These are phyloP conservation scores for Penicillium thymicola DNA, from an alignment of 2,329 filamentous ascomycete genomes.

Conservation along the genomic window DNA sequence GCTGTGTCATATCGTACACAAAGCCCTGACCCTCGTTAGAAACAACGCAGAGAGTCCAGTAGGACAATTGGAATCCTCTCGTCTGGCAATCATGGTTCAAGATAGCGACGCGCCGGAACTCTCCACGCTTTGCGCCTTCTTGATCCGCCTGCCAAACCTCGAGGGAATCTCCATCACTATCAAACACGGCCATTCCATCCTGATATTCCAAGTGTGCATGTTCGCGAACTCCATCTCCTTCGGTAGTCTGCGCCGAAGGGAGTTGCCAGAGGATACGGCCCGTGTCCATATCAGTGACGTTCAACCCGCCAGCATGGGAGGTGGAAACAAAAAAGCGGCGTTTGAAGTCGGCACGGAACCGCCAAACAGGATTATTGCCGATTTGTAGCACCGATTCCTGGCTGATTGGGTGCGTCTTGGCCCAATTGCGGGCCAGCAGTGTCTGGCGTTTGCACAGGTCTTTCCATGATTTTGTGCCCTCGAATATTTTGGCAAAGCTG, in stretches of 20 bases:
- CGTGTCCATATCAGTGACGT: slow-evolving; percentile 48
- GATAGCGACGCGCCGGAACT: slow-evolving; percentile 41
- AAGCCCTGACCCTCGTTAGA: slow-evolving; percentile 45
- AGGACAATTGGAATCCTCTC: slow-evolving; percentile 46
- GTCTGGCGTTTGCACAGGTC: slow-evolving; percentile 44
- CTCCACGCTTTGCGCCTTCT: slow-evolving; percentile 35
- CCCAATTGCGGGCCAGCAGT: slow-evolving; percentile 42
- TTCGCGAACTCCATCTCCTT: slow-evolving; percentile 36
- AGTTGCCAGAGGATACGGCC: slow-evolving; percentile 41
- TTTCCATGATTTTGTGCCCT: slow-evolving; percentile 42
- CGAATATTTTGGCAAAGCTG: slow-evolving; percentile 36
- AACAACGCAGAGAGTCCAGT: slow-evolving; percentile 46
- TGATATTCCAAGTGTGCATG: slow-evolving; percentile 50
- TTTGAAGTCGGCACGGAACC: slow-evolving; percentile 48
- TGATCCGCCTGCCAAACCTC: slow-evolving; percentile 46
- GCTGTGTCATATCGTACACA: slow-evolving; percentile 44
- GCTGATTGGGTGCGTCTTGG: slow-evolving; percentile 29
- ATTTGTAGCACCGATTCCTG: slow-evolving; percentile 43
- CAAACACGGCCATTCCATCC: slow-evolving; percentile 47
- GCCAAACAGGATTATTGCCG: slow-evolving; percentile 44
- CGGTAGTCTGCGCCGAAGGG: slow-evolving; percentile 26
- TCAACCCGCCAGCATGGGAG: slow-evolving; percentile 45
- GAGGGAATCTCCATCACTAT: slow-evolving; percentile 44
- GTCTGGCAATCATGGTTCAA: slow-evolving; percentile 45
- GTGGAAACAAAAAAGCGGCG: slow-evolving; percentile 47